Conservation (phyloP, 2,329 filamentous ascomycete species). For the Apiospora marii region DNA sequence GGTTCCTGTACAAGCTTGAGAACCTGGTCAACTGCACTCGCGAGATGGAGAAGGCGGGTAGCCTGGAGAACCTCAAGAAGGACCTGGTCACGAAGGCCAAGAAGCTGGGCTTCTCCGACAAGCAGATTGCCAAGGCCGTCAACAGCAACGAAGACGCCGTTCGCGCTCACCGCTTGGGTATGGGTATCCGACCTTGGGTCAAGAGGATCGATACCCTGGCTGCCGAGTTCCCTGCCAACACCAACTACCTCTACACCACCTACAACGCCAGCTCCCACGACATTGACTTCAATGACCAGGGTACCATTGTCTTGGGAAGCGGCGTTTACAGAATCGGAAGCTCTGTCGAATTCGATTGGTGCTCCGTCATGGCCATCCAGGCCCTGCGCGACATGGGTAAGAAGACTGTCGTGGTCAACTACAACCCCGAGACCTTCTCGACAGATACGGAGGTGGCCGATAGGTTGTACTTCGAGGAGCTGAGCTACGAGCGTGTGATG, state of each 20-base stretch:
- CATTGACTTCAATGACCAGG: slow-evolving; percentile 91
- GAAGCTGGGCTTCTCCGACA: slow-evolving; percentile 97
- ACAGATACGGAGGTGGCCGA: slow-evolving; percentile 93
- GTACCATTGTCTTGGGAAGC: slow-evolving; percentile 86
- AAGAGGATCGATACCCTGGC: slow-evolving; percentile 99
- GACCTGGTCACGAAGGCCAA: slow-evolving; percentile 91
- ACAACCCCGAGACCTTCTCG: slow-evolving; percentile 80
- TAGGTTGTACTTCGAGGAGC: slow-evolving; percentile 94
- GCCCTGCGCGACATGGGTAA: slow-evolving; percentile 86
- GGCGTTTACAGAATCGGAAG: slow-evolving; percentile 98
- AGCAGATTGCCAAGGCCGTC: slow-evolving; percentile 88
- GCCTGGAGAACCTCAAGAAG: slow-evolving; percentile 84
- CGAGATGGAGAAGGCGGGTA: slow-evolving; percentile 84
- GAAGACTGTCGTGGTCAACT: slow-evolving; percentile 98
- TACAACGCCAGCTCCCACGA: slow-evolving; percentile 97
- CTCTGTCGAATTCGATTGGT: slow-evolving; percentile 99
- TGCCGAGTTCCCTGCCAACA: slow-evolving; percentile 93
- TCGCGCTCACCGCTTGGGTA: slow-evolving; percentile 81
- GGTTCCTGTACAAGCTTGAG: slow-evolving; percentile 98
- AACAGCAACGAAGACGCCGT: slow-evolving; percentile 89
- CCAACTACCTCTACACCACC: slow-evolving; percentile 96
- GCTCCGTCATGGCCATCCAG: slow-evolving; percentile 87
- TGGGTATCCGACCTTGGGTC: slow-evolving; percentile 92
- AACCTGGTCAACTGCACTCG: slow-evolving; percentile 93
- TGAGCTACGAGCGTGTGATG: slow-evolving; percentile 97